Evolutionary conservation across 495 filamentous ascomycete species (phyloP).

Genomic region (Aspergillus nidulans): DNA sequence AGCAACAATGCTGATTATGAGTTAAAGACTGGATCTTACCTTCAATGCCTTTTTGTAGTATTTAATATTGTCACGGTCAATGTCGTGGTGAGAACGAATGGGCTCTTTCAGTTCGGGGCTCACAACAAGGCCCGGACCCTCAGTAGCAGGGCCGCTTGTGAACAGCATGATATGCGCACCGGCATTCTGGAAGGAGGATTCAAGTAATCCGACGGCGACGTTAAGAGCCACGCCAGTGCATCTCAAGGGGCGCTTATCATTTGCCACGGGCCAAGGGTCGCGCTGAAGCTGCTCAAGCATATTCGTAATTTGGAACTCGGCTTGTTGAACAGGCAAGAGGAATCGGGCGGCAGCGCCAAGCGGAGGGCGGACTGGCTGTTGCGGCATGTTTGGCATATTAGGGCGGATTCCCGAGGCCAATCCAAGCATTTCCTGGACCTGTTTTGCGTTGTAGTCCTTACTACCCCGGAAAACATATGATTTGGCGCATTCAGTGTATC

Average conservation of each 20-base stretch:
- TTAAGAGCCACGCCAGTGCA: conserved; percentile 96
- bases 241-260: conserved; percentile 84
- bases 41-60: conserved; percentile 99
- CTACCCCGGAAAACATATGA: conserved; percentile 99
- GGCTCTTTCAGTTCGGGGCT: conserved; percentile 95
- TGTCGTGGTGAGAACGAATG: conserved; percentile 98
- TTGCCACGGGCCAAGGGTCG: conserved; percentile 96
- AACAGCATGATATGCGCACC: conserved; percentile 97
- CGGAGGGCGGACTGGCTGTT: conserved; percentile 73
- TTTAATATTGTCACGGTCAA: conserved; percentile 98
- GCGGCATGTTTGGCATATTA: conserved; percentile 74
- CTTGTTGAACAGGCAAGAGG: conserved; percentile 89
- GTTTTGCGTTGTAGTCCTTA: conserved; percentile 95
- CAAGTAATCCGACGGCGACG: conserved; percentile 87
- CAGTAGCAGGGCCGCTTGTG: conserved; percentile 89
- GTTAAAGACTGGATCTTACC: conserved; percentile 44
- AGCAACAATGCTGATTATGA: conserved; percentile 14
- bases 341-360: conserved; percentile 85
- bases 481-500: conserved; percentile 96
- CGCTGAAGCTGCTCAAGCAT: conserved; percentile 94
- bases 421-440: conserved; percentile 98
- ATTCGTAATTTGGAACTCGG: conserved; percentile 97
- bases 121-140: conserved; percentile 95
- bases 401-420: conserved; percentile 66
- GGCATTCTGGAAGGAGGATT: conserved; percentile 91